Base-by-base conservation (phyloP, 1,284 basidiomycete species). In the Rhodotorula sp. region DNA sequence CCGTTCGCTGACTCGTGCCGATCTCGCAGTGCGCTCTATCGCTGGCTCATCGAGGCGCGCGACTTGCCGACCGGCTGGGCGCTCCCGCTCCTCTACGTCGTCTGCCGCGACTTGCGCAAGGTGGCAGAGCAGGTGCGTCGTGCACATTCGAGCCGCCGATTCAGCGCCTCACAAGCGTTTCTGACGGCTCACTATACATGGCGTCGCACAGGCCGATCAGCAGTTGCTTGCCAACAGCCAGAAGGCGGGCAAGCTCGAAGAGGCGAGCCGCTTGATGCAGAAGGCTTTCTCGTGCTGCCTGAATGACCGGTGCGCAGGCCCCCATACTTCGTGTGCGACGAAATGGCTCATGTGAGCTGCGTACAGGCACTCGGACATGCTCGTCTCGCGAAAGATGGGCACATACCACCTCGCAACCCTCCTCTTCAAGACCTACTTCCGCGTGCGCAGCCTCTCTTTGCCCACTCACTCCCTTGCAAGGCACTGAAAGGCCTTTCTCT, bases 401-500 rank as follows among this genome's bases (percentile, higher is more conserved):
- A 88, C 94, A 0, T 99, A 98, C 82, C 92, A 94, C 78, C 87
- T 97, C n/a, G 94, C 95, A 1, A 91, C 90, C 12, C 84, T 97
- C 71, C 89, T 94, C 52, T 85, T 99, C 82, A 97, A 97, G 81
- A 92, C 89, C 62, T 99, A 99, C 83, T 97, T 98, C 85, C 89
- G 90, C 79, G 93, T 90, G 81, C 78, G 88, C 83, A 45, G 9
- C 17, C 19, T 55, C 44, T 19, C 63, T 55, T 66, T 52, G 19
- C 56, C 5, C 41, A 17, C 21, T 21, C 53, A 16, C 16, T 0
- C 21, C 46, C 12, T 49, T 34, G 27, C 14, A n/a, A 23, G 7
- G n/a, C 42, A 46, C 50, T 66, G 44, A 53, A 21, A 58, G 46
- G 44, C 4, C 3, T 14, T 25, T 8, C 13, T 34, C 19, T 9